Conservation (phyloP, 805 yeast genomes). For the Pichia pseudocactophila region DNA sequence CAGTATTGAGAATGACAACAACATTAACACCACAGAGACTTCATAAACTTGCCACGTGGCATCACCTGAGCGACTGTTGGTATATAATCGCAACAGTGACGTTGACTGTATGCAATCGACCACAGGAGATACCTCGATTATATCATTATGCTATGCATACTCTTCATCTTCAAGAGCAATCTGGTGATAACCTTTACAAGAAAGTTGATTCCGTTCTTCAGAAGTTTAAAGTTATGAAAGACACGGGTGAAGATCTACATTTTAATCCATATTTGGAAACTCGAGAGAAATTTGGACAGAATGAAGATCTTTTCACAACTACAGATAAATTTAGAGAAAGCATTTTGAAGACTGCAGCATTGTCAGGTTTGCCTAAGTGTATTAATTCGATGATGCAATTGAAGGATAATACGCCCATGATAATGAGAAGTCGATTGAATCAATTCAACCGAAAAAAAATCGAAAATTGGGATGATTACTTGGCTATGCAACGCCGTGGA, state of each 20-base stretch:
- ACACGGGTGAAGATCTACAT: conserved; percentile 11
- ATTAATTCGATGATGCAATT: conserved; percentile 68
- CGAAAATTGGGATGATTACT: conserved; percentile 12
- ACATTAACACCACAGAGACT: conserved; percentile 48
- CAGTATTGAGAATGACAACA: conserved; percentile 4
- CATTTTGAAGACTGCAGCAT: conserved; percentile 65
- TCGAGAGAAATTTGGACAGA: neutral
- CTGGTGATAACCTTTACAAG: conserved; percentile 13
- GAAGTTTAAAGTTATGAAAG: conserved; percentile 14
- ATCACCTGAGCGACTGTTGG: conserved; percentile 55
- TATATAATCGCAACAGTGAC: conserved; percentile 74
- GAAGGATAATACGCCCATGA: conserved; percentile 53
- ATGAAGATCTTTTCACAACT: neutral
- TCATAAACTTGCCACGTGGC: conserved; percentile 44
- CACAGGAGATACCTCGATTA: conserved; percentile 68
- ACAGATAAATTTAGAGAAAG: conserved; percentile 65
- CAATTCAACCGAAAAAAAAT: conserved; percentile 14
- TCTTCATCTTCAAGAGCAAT: conserved; percentile 11
- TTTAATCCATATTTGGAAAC: conserved; percentile 13
- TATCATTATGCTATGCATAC: conserved; percentile 55
- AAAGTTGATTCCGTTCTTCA: conserved; percentile 21
- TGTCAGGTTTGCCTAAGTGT: conserved; percentile 77
- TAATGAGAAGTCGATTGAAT: conserved; percentile 26
- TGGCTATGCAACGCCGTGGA: conserved; percentile 37
- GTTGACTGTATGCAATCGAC: conserved; percentile 71